phyloP scores from a whole-genome alignment of 2,329 filamentous ascomycete genomes.

The Arthrobotrys entomopaga region DNA sequence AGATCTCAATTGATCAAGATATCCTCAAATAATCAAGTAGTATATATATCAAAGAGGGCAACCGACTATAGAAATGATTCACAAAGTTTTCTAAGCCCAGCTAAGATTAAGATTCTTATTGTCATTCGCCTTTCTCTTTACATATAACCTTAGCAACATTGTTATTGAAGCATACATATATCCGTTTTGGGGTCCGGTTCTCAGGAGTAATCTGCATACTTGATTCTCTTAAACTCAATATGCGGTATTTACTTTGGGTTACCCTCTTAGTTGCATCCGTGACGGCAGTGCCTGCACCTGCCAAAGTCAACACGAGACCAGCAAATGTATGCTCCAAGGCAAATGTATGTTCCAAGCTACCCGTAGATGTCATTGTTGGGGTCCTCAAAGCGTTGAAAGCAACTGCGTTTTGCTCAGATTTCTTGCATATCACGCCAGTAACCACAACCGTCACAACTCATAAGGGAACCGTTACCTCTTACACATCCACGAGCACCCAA shows the following conservation, averaged over 20 bases:
- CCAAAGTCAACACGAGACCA: slow-evolving; percentile 4
- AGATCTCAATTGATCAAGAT: too few species aligned
- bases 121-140: too few species aligned
- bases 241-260: slow-evolving; percentile 17
- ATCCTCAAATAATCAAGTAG: too few species aligned
- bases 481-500: slow-evolving; percentile 23
- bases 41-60: too few species aligned
- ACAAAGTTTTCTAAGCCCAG: too few species aligned
- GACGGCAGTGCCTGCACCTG: slow-evolving; percentile 9
- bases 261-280: slow-evolving; percentile 9
- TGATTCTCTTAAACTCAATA: too few species aligned
- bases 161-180: too few species aligned
- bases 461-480: slow-evolving; percentile 17
- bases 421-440: slow-evolving; percentile 20
- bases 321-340: slow-evolving; percentile 11
- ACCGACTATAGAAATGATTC: too few species aligned
- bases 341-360: slow-evolving; percentile 15
- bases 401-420: slow-evolving; percentile 16
- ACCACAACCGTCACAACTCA: slow-evolving; percentile 8
- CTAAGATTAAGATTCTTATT: too few species aligned
- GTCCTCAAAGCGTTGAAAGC: slow-evolving; percentile 19
- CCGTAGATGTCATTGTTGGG: slow-evolving; percentile 2
- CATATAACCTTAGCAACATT: too few species aligned
- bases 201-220: too few species aligned
- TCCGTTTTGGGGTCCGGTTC: too few species aligned